A percentile compares a stretch with the other conserved stretches of the same genome.
These are phyloP conservation scores for Asterophora lycoperdoides DNA, from an alignment of 768 basidiomycete genomes.

Conservation along the genomic window DNA sequence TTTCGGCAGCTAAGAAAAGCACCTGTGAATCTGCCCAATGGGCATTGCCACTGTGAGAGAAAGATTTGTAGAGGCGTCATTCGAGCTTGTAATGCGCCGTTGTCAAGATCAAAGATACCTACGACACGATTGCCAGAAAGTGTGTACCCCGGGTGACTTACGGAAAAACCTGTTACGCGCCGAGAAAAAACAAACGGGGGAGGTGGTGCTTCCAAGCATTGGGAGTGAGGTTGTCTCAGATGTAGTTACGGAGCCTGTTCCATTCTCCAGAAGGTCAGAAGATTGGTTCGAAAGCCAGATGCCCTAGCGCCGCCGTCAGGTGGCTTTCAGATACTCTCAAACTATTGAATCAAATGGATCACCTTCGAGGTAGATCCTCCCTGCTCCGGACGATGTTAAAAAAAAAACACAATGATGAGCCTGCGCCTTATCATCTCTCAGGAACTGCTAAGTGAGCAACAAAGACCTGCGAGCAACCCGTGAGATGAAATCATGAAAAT, in stretches of 20 bases:
- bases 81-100: neutral
- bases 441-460: neutral
- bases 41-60: neutral
- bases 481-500: conserved; percentile 1
- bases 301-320: neutral
- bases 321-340: too few relatives aligned
- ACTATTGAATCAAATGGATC: too few relatives aligned
- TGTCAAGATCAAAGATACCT: neutral
- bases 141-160: neutral
- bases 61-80: conserved; percentile 1
- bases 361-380: neutral
- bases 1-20: neutral
- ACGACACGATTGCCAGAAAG: neutral
- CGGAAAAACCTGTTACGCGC: neutral
- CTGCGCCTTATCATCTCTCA: conserved; percentile 2
- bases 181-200: neutral
- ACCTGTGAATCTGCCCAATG: neutral
- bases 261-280: neutral
- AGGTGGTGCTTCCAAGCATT: neutral
- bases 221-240: neutral
- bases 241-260: neutral
- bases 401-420: neutral
- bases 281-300: neutral
- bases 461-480: neutral
- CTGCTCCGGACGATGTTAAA: neutral